phyloP scores from a whole-genome alignment of 2,329 filamentous ascomycete species.

The Aspergillus tubingensis region DNA sequence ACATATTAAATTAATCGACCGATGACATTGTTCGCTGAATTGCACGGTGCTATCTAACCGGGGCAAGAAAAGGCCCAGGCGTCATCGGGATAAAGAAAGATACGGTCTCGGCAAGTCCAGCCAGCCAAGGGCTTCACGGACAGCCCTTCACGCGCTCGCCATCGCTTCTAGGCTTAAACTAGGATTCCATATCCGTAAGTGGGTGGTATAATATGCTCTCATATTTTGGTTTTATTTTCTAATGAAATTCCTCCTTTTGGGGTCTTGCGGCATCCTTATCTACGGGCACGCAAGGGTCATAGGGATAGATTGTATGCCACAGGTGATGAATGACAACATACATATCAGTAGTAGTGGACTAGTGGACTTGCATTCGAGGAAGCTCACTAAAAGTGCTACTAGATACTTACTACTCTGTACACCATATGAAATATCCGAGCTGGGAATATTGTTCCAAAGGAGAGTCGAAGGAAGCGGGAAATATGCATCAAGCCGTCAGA shows the following conservation, averaged over 20 bases:
- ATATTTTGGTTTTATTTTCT: too few relatives aligned
- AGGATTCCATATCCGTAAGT: too few relatives aligned
- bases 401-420: background rate
- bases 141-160: background rate
- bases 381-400: too few relatives aligned
- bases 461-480: slow-evolving; percentile 20
- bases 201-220: too few relatives aligned
- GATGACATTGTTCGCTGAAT: background rate
- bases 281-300: too few relatives aligned
- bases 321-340: too few relatives aligned
- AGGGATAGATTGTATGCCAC: too few relatives aligned
- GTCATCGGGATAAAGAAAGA: slow-evolving; percentile 18
- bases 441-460: background rate
- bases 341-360: too few relatives aligned
- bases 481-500: slow-evolving; percentile 25
- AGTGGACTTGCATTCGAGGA: too few relatives aligned
- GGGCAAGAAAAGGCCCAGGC: background rate
- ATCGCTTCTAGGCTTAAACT: too few relatives aligned
- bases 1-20: background rate
- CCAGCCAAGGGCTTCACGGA: slow-evolving; percentile 6
- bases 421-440: background rate
- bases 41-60: background rate
- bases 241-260: too few relatives aligned
- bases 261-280: too few relatives aligned
- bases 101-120: slow-evolving; percentile 15